phyloP scores from a whole-genome alignment of 495 filamentous ascomycete genomes.

The Beverwykella pulmonaria region DNA sequence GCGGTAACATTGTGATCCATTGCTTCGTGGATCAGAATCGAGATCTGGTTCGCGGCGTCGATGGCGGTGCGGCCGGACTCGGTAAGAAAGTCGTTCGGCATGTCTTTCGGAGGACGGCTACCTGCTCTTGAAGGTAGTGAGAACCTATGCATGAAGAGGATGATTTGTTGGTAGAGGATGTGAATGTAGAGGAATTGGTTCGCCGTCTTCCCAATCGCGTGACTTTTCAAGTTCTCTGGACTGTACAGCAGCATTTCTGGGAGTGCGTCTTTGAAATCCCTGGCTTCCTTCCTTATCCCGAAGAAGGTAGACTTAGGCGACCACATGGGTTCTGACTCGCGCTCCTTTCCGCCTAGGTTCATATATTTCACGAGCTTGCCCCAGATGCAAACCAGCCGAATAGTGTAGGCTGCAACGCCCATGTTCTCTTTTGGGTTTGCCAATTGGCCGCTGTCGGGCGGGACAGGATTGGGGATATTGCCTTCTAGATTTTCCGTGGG shows the following conservation, averaged over 20 bases:
- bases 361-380: slow-evolving; percentile 86
- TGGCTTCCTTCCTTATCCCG: slow-evolving; percentile 68
- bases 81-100: slow-evolving; percentile 77
- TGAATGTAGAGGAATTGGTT: slow-evolving; percentile 96
- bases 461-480: slow-evolving; percentile 65
- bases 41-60: slow-evolving; percentile 88
- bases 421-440: slow-evolving; percentile 78
- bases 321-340: slow-evolving; percentile 72
- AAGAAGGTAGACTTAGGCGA: slow-evolving; percentile 74
- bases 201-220: slow-evolving; percentile 79
- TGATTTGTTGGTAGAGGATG: slow-evolving; percentile 83
- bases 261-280: slow-evolving; percentile 68
- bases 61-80: slow-evolving; percentile 76
- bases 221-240: slow-evolving; percentile 78
- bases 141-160: slow-evolving; percentile 87
- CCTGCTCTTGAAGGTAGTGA: slow-evolving; percentile 74
- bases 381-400: slow-evolving; percentile 84
- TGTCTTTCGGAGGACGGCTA: slow-evolving; percentile 67
- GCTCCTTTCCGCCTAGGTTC: slow-evolving; percentile 86
- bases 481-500: slow-evolving; percentile 85
- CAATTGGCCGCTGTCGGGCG: slow-evolving; percentile 63
- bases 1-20: slow-evolving; percentile 80
- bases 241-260: slow-evolving; percentile 73
- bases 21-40: slow-evolving; percentile 76
- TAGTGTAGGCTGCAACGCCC: slow-evolving; percentile 91